These are phyloP conservation scores for Melocanna baccifera DNA, from an alignment of 176 grass and related monocot species.

Conservation along the genomic window DNA sequence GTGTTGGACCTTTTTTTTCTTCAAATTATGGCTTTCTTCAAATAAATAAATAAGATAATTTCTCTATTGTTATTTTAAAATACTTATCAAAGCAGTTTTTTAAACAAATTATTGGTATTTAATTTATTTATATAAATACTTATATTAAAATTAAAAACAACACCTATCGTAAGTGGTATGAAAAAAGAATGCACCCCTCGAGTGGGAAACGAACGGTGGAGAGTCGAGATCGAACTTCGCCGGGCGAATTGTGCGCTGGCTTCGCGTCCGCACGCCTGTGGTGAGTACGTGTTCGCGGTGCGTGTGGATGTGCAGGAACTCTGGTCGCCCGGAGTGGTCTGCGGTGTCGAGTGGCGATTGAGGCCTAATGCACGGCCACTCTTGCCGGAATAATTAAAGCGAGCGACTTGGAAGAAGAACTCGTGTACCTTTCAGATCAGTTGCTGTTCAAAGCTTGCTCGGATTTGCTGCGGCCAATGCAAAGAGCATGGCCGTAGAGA, in stretches of 20 bases:
- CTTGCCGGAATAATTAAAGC: conserved; percentile 34
- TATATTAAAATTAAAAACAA: too few relatives aligned
- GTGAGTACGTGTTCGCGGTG: neutral
- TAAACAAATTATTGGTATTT: too few relatives aligned
- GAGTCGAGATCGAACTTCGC: neutral
- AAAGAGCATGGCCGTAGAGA: neutral
- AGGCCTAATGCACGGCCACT: neutral
- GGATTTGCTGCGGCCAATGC: neutral
- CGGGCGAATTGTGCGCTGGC: neutral
- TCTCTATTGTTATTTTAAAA: rapidly evolving
- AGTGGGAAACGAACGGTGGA: neutral
- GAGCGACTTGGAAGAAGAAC: neutral
- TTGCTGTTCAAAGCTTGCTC: neutral
- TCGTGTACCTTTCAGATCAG: conserved; percentile 16
- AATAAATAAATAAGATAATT: too few relatives aligned
- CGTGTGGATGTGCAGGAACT: neutral
- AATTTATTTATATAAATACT: too few relatives aligned
- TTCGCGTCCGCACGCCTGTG: neutral
- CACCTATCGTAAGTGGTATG: too few relatives aligned
- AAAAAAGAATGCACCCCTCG: too few relatives aligned
- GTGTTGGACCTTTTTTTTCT: neutral
- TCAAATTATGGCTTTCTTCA: too few relatives aligned
- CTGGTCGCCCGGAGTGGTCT: neutral
- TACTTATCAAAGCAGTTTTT: too few relatives aligned
- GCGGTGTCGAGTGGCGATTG: conserved; percentile 45